Evolutionary conservation across 306 rosid species (phyloP).

Genomic region (Betula pendula): DNA sequence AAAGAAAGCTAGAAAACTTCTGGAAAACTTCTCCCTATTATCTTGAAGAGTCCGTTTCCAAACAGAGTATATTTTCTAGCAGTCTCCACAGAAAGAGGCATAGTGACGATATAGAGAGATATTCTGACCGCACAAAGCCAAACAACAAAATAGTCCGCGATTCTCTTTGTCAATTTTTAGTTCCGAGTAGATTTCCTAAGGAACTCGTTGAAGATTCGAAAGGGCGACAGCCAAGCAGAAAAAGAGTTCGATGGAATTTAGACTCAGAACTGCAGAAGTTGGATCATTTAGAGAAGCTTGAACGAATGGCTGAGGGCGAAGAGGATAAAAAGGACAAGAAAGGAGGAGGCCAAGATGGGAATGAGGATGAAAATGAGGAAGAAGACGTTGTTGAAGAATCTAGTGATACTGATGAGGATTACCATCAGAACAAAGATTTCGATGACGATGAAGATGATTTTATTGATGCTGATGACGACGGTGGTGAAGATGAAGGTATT

Average conservation of each 20-base stretch:
- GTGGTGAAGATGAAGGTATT: no score
- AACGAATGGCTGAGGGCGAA: constrained; percentile 33
- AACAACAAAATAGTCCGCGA: constrained; percentile 41
- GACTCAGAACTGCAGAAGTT: constrained; percentile 42
- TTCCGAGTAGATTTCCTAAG: constrained; percentile 40
- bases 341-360: constrained; percentile 33
- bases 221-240: constrained; percentile 31
- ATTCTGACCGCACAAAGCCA: constrained; percentile 38
- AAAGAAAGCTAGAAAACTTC: constrained; percentile 27
- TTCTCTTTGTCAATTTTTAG: constrained; percentile 56
- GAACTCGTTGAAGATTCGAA: constrained; percentile 58
- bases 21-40: constrained; percentile 57
- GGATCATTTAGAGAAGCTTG: constrained; percentile 38
- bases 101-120: constrained; percentile 43
- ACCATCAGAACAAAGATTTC: no score
- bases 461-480: no score
- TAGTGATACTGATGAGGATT: constrained; percentile 39
- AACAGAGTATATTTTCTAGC: constrained; percentile 30
- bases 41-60: constrained; percentile 33
- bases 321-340: constrained; percentile 38
- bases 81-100: constrained; percentile 31
- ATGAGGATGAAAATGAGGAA: constrained; percentile 51
- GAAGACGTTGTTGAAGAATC: constrained; percentile 39
- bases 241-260: constrained; percentile 64
- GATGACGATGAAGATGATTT: no score